Evolutionary conservation across 306 rosid genomes (phyloP).

Genomic region (Malus fusca): DNA sequence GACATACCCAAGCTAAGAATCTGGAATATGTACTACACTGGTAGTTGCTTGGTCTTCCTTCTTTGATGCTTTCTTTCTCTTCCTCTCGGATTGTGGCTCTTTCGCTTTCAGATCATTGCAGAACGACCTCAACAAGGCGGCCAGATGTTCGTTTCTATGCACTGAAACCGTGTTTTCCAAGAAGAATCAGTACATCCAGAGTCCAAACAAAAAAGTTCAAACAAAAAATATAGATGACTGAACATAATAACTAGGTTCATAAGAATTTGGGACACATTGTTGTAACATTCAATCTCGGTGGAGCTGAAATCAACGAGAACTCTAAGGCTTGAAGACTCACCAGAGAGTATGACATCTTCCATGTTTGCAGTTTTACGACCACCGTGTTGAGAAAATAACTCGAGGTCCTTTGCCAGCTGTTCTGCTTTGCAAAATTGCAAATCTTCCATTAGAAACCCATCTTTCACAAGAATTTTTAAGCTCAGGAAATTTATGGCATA

Average conservation of each 20-base stretch:
- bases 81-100: conserved; percentile 74
- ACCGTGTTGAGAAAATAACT: conserved; percentile 77
- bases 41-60: conserved; percentile 41
- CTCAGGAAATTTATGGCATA: no score
- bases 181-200: not conserved
- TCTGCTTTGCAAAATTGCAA: conserved; percentile 37
- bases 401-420: conserved; percentile 74
- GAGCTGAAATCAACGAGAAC: not conserved
- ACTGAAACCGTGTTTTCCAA: conserved; percentile 41
- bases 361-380: conserved; percentile 69
- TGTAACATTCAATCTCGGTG: not conserved
- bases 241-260: not conserved
- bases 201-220: not conserved
- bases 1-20: conserved; percentile 1
- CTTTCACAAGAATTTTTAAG: no score
- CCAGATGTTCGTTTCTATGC: conserved; percentile 75
- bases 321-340: conserved; percentile 27
- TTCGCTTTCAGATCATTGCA: conserved; percentile 60
- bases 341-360: conserved; percentile 86
- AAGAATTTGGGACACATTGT: not conserved
- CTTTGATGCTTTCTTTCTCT: conserved; percentile 59
- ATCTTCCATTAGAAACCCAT: not conserved
- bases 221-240: not conserved
- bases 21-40: conserved; percentile 26
- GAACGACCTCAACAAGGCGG: conserved; percentile 50